phyloP scores from a whole-genome alignment of 1,284 basidiomycete species.

The Golubevia sp. region DNA sequence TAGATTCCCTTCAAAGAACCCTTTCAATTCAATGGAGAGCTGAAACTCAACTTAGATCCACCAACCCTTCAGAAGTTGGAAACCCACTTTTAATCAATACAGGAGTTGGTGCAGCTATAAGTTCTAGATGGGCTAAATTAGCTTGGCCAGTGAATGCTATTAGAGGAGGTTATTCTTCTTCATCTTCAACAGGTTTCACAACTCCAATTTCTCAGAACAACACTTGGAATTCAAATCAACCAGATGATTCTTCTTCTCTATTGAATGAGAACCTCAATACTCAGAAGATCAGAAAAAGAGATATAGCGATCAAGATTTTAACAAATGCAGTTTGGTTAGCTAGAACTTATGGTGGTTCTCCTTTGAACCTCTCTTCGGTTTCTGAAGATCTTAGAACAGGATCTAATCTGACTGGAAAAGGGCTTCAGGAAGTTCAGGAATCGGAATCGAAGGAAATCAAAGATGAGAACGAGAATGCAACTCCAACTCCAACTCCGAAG shows the following conservation, averaged over 20 bases:
- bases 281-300: constrained; percentile 35
- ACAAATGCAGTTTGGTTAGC: constrained; percentile 49
- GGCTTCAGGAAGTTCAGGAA: no score
- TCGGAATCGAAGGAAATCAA: background rate
- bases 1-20: constrained; percentile 34
- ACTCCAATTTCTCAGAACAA: constrained; percentile 4
- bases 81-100: background rate
- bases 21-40: constrained; percentile 44
- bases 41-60: constrained; percentile 33
- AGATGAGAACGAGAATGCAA: background rate
- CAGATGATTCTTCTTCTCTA: constrained; percentile 9
- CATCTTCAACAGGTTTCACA: background rate
- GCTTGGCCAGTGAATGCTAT: constrained; percentile 29
- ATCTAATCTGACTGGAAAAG: no score
- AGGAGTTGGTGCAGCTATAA: background rate
- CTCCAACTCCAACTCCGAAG: background rate
- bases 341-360: constrained; percentile 28
- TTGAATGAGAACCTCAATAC: constrained; percentile 11
- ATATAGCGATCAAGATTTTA: constrained; percentile 43
- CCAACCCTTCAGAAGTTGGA: constrained; percentile 15
- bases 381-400: constrained; percentile 1
- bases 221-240: constrained; percentile 5
- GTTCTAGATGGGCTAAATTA: constrained; percentile 27
- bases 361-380: background rate
- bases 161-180: constrained; percentile 15